These are phyloP conservation scores for Lentinula lateritia DNA, from an alignment of 768 basidiomycete species.

Conservation along the genomic window DNA sequence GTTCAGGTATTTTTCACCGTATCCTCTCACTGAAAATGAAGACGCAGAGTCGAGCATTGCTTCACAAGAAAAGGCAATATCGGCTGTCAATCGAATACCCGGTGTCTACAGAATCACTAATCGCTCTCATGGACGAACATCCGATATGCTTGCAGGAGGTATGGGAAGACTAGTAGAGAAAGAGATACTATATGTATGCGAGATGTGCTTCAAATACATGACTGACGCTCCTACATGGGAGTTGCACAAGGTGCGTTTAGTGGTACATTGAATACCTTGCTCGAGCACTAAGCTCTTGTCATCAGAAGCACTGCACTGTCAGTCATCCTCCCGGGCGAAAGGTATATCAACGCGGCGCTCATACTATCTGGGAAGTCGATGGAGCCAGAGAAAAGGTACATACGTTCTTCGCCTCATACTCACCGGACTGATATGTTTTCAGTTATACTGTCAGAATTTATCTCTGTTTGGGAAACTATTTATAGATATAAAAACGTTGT, in stretches of 20 bases:
- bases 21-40: conserved; percentile 71
- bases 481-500: conserved; percentile 95
- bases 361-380: conserved; percentile 94
- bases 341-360: conserved; percentile 86
- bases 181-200: conserved; percentile 75
- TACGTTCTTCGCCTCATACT: background rate
- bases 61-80: conserved; percentile 6
- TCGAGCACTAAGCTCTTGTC: background rate
- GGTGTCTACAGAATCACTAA: conserved; percentile 44
- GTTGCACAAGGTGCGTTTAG: conserved; percentile 53
- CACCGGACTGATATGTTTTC: conserved; percentile 5
- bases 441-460: conserved; percentile 96
- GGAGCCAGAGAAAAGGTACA: conserved; percentile 78
- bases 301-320: conserved; percentile 60
- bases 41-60: conserved; percentile 34
- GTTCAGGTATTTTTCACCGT: conserved; percentile 89
- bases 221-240: conserved; percentile 65
- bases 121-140: conserved; percentile 67
- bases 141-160: conserved; percentile 65
- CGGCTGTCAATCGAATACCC: conserved; percentile 34
- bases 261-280: conserved; percentile 1
- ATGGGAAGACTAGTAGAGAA: conserved; percentile 41
- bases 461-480: conserved; percentile 97
- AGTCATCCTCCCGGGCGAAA: conserved; percentile 80
- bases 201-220: conserved; percentile 98